A percentile compares a stretch with the other conserved stretches of the same genome.
These are phyloP conservation scores for Candida sp. DNA, from an alignment of 1,139 yeast species.

Conservation along the genomic window DNA sequence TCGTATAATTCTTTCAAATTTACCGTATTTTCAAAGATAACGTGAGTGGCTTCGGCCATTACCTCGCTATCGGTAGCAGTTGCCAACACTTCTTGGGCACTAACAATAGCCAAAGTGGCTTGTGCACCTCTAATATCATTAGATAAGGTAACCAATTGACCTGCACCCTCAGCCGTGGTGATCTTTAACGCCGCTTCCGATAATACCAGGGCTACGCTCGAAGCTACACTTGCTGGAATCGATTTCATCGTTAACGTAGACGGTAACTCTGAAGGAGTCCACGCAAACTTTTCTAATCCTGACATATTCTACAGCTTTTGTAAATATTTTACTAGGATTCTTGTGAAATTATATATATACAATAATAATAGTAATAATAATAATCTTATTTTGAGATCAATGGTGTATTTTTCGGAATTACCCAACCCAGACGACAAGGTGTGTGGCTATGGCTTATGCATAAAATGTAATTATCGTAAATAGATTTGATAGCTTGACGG, in stretches of 20 bases:
- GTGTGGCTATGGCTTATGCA: neutral
- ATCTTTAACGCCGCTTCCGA: neutral
- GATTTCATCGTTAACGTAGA: neutral
- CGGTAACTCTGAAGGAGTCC: neutral
- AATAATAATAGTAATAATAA: too few species aligned
- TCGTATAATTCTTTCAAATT: conserved; percentile 26
- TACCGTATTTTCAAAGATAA: conserved; percentile 26
- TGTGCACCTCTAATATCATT: conserved; percentile 31
- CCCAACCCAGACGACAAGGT: neutral
- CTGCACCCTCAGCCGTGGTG: neutral
- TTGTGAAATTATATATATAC: neutral
- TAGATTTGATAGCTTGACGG: neutral
- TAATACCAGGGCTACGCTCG: neutral
- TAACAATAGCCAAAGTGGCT: conserved; percentile 32
- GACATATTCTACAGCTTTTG: neutral
- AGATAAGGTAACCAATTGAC: conserved; percentile 12
- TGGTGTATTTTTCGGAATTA: too few species aligned
- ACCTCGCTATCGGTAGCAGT: conserved; percentile 31
- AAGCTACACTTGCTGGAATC: neutral
- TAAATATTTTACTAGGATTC: neutral
- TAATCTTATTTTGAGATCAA: neutral
- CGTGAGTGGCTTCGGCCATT: conserved; percentile 28
- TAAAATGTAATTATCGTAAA: neutral
- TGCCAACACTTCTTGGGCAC: conserved; percentile 31
- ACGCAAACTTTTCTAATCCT: neutral